Evolutionary conservation across 345 rosid genomes (phyloP).

Genomic region (Brassica nigra): DNA sequence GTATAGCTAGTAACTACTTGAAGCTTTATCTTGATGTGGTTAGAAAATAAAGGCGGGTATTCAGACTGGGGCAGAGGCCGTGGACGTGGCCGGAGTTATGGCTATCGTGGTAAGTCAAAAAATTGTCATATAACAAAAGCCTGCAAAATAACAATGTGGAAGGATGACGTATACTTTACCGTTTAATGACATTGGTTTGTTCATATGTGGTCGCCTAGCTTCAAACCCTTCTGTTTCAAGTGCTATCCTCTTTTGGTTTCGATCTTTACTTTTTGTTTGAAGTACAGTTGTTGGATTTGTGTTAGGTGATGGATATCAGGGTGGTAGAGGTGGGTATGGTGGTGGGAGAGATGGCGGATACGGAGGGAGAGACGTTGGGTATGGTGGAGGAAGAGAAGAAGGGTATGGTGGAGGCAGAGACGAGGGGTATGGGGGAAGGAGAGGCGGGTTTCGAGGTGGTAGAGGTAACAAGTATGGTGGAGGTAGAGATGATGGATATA

Average conservation of each 20-base stretch:
- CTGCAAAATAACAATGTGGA: not conserved
- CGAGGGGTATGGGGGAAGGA: conserved; percentile 1
- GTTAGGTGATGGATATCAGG: conserved; percentile 41
- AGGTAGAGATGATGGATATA: conserved; percentile 18
- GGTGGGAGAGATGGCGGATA: conserved; percentile 18
- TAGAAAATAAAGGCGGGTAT: conserved; percentile 49
- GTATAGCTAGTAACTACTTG: conserved; percentile 5
- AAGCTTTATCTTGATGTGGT: conserved; percentile 15
- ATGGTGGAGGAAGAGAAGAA: conserved; percentile 18
- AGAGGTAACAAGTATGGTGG: conserved; percentile 15
- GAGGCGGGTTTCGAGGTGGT: conserved; percentile 33
- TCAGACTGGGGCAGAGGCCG: conserved; percentile 52
- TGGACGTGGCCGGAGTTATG: conserved; percentile 50
- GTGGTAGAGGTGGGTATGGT: not conserved
- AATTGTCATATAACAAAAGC: not conserved
- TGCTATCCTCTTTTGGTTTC: not conserved
- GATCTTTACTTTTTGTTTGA: not conserved
- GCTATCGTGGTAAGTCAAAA: conserved; percentile 49
- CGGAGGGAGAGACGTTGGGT: conserved; percentile 1
- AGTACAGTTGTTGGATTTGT: conserved; percentile 6
- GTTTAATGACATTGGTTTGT: not conserved
- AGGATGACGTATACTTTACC: not conserved
- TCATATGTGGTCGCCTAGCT: not conserved
- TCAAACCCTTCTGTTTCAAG: not conserved
- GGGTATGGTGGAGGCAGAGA: conserved; percentile 24